Percentiles rank a stretch among this genome's conserved stretches.
Conservation (phyloP, 495 filamentous ascomycete genomes). For the Lasiosphaeria hispida region DNA sequence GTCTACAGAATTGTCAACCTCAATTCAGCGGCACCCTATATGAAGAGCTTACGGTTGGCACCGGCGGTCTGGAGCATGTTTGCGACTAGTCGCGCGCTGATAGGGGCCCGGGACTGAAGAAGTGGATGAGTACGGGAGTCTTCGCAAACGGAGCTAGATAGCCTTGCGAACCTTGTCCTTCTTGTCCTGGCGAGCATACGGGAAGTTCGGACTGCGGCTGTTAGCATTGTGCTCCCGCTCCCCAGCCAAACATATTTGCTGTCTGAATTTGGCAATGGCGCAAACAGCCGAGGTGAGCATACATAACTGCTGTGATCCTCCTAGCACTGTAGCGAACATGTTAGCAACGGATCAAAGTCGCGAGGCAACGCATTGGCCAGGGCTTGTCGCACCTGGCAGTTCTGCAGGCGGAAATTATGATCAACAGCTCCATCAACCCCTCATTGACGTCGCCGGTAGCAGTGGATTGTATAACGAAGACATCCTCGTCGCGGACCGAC, state of each 20-base stretch:
- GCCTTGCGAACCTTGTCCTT: constrained; percentile 69
- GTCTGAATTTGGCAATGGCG: too few relatives aligned
- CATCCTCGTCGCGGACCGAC: constrained; percentile 95
- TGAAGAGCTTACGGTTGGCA: constrained; percentile 58
- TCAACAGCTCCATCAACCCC: constrained; percentile 96
- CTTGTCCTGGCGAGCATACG: constrained; percentile 98
- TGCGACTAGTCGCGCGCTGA: constrained; percentile 89
- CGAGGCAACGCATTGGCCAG: not conserved
- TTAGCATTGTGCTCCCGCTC: constrained; percentile 59
- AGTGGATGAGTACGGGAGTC: not conserved
- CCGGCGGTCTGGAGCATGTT: constrained; percentile 98
- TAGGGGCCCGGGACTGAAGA: constrained; percentile 62
- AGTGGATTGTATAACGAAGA: constrained; percentile 96
- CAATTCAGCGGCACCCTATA: constrained; percentile 38
- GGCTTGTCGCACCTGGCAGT: constrained; percentile 56
- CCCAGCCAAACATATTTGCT: not conserved
- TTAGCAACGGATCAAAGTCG: constrained; percentile 12
- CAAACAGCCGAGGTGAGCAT: constrained; percentile 6
- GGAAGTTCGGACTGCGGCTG: constrained; percentile 92
- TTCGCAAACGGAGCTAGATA: not conserved
- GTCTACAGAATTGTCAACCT: constrained; percentile 61
- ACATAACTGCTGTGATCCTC: constrained; percentile 39
- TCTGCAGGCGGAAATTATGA: constrained; percentile 99
- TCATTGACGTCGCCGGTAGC: constrained; percentile 97
- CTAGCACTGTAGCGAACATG: constrained; percentile 23